A percentile compares a stretch with the other conserved stretches of the same genome.
Evolutionary conservation across 257 asterid genomes (phyloP).

Genomic region (Buddleja alternifolia): DNA sequence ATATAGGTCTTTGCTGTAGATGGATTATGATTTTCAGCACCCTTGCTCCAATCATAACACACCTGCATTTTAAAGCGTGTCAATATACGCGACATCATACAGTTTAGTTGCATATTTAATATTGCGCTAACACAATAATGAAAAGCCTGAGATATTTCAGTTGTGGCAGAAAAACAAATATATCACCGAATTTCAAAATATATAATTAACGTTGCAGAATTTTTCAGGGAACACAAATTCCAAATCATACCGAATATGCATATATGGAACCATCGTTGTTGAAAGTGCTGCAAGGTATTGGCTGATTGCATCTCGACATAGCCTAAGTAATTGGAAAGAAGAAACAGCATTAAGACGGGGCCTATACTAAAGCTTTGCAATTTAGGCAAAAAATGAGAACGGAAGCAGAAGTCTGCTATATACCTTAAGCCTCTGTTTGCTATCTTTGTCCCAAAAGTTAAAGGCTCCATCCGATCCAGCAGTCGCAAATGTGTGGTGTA

Average conservation of each 20-base stretch:
- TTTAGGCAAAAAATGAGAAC: conserved; percentile 5
- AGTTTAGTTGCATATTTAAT: too few species aligned
- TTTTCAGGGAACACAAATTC: too few species aligned
- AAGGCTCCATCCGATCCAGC: conserved; percentile 97
- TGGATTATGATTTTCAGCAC: conserved; percentile 97
- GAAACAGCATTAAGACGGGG: background rate
- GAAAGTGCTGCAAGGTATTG: conserved; percentile 83
- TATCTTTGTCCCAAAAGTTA: conserved; percentile 97
- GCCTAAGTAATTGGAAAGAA: conserved; percentile 53
- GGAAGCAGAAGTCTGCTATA: conserved; percentile 15
- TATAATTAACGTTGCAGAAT: background rate
- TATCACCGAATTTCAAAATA: background rate
- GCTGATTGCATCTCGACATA: conserved; percentile 81
- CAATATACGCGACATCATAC: too few species aligned
- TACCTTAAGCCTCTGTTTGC: conserved; percentile 97
- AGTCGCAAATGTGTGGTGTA: conserved; percentile 91
- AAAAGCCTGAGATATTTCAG: background rate
- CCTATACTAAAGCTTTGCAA: background rate
- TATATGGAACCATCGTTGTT: conserved; percentile 86
- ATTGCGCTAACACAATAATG: too few species aligned
- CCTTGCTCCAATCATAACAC: conserved; percentile 99
- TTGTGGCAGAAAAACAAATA: background rate
- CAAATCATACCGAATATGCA: conserved; percentile 73
- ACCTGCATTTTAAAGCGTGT: conserved; percentile 48
- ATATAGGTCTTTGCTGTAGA: conserved; percentile 76